These are phyloP conservation scores for Abrus pulchellus DNA, from an alignment of 306 rosid genomes.

Conservation along the genomic window DNA sequence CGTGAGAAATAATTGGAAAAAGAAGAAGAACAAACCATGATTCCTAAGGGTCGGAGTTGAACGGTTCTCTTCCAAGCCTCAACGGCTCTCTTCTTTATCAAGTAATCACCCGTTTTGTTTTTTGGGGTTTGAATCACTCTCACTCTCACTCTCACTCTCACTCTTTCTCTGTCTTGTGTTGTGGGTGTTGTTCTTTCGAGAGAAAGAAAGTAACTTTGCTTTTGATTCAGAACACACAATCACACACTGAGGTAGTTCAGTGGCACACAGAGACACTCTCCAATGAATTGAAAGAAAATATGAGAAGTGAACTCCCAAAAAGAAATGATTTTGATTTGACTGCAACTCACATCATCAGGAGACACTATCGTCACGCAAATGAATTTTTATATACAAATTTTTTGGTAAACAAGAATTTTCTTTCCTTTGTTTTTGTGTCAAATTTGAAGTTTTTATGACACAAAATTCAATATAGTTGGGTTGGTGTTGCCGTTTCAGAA, in stretches of 20 bases:
- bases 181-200: not conserved
- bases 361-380: slow-evolving; percentile 31
- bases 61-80: slow-evolving; percentile 49
- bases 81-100: slow-evolving; percentile 54
- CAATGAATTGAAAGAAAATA: slow-evolving; percentile 15
- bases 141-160: not conserved
- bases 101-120: slow-evolving; percentile 52
- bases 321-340: slow-evolving; percentile 40
- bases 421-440: not conserved
- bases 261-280: slow-evolving; percentile 22
- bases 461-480: not conserved
- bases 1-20: not conserved
- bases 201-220: slow-evolving; percentile 2
- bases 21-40: slow-evolving; percentile 53
- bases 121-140: slow-evolving; percentile 15
- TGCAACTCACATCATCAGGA: slow-evolving; percentile 31
- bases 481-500: not conserved
- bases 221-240: slow-evolving; percentile 9
- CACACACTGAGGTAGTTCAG: slow-evolving; percentile 29
- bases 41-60: slow-evolving; percentile 44
- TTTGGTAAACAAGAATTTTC: not conserved
- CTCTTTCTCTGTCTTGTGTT: not conserved
- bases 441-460: not conserved
- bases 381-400: not conserved
- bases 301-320: not conserved